phyloP scores from a whole-genome alignment of 305 asterid genomes.

The Solanum aculeatissimum region DNA sequence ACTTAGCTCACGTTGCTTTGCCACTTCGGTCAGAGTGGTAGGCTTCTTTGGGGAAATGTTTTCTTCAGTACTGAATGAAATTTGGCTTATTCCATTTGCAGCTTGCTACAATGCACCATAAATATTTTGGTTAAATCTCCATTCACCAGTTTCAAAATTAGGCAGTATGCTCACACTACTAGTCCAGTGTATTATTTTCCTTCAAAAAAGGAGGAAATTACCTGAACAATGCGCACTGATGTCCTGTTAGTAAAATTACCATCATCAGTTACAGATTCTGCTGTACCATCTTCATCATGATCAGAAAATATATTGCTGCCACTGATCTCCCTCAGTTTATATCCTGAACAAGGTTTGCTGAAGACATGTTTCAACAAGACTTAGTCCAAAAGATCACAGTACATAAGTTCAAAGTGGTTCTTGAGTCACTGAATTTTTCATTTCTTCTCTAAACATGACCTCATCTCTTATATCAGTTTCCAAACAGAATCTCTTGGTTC shows the following conservation, averaged over 20 bases:
- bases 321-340: slow-evolving; percentile 71
- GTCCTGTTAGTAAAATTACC: slow-evolving; percentile 40
- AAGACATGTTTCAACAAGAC: slow-evolving; percentile 3
- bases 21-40: slow-evolving; percentile 63
- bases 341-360: slow-evolving; percentile 87
- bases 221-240: slow-evolving; percentile 91
- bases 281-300: slow-evolving; percentile 33
- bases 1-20: slow-evolving; percentile 85
- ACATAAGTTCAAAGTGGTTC: not conserved
- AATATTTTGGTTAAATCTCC: not conserved
- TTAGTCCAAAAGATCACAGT: not conserved
- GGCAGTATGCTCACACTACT: not conserved
- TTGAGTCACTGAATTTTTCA: not conserved
- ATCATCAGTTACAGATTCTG: slow-evolving; percentile 45
- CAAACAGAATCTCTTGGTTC: not conserved
- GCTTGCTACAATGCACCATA: slow-evolving; percentile 43
- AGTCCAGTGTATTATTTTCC: not conserved
- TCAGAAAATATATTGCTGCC: slow-evolving; percentile 74
- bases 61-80: slow-evolving; percentile 77
- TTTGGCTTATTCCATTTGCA: slow-evolving; percentile 83
- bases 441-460: not conserved
- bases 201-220: not conserved
- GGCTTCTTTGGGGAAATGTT: slow-evolving; percentile 76
- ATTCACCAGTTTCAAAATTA: not conserved
- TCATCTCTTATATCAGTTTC: not conserved